Conservation (phyloP, 2,329 filamentous ascomycete genomes). For the Pseudogymnoascus sp. region DNA sequence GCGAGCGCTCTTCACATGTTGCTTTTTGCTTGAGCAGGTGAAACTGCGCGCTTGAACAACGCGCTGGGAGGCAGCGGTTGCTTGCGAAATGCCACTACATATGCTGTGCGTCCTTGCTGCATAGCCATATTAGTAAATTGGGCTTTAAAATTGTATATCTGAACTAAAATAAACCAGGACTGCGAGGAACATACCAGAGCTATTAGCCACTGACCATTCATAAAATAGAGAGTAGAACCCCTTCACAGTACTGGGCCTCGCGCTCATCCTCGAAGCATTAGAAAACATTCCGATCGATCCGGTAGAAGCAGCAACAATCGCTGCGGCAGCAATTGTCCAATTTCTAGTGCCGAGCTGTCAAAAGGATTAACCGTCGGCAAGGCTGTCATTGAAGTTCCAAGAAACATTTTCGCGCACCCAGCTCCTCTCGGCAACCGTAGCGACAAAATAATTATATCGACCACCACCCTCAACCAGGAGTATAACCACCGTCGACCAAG, state of each 20-base stretch:
- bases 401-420: slow-evolving; percentile 12
- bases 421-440: slow-evolving; percentile 15
- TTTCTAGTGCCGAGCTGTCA: slow-evolving; percentile 5
- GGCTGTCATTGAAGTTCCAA: slow-evolving; percentile 12
- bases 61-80: background rate
- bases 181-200: background rate
- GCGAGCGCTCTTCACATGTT: background rate
- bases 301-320: background rate
- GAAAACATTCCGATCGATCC: background rate
- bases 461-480: background rate
- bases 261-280: background rate
- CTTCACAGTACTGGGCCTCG: background rate
- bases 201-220: slow-evolving; percentile 9
- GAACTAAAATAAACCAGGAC: background rate
- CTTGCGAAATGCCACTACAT: background rate
- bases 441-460: slow-evolving; percentile 11
- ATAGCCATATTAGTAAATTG: background rate
- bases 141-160: background rate
- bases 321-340: slow-evolving; percentile 9
- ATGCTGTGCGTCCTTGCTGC: background rate
- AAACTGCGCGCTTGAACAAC: background rate
- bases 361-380: background rate
- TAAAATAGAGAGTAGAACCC: slow-evolving; percentile 7
- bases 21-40: background rate
- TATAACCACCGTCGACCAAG: background rate